These are phyloP conservation scores for Primulina huaijiensis DNA, from an alignment of 257 asterid species.

Conservation along the genomic window DNA sequence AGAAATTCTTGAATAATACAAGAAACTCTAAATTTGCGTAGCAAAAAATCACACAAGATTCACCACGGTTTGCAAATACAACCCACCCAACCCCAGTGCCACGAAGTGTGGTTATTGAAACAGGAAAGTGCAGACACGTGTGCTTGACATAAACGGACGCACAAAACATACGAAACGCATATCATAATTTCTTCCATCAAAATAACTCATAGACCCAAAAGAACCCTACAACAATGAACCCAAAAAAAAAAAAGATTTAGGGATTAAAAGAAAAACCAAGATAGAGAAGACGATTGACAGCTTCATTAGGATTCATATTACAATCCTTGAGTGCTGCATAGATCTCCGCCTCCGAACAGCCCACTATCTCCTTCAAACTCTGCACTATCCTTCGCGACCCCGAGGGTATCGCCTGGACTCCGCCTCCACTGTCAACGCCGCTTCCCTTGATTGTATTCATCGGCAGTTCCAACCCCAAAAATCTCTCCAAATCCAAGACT, in stretches of 20 bases:
- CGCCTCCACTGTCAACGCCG: conserved; percentile 43
- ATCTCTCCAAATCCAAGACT: conserved; percentile 30
- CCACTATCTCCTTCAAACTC: conserved; percentile 92
- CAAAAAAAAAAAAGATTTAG: conserved; percentile 4
- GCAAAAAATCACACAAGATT: neutral
- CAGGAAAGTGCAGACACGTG: neutral
- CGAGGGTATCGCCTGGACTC: conserved; percentile 61
- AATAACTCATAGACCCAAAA: neutral
- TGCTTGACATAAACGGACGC: conserved; percentile 12
- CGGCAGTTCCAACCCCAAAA: conserved; percentile 41
- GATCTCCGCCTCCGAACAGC: conserved; percentile 86
- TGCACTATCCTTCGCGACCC: conserved; percentile 75
- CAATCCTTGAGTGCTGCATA: conserved; percentile 93
- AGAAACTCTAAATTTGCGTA: neutral
- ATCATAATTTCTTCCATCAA: neutral
- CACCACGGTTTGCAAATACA: too few species aligned
- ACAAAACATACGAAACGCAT: neutral
- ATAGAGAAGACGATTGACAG: conserved; percentile 77
- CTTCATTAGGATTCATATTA: conserved; percentile 98
- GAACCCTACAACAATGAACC: neutral
- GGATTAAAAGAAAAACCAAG: conserved; percentile 55
- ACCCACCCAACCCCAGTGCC: too few species aligned
- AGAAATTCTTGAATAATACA: neutral
- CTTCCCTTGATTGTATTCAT: conserved; percentile 51
- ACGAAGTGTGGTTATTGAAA: neutral